Percentiles rank a stretch among this genome's conserved stretches.
phyloP scores from a whole-genome alignment of 2,329 filamentous ascomycete genomes.

The Beauveria sp. region DNA sequence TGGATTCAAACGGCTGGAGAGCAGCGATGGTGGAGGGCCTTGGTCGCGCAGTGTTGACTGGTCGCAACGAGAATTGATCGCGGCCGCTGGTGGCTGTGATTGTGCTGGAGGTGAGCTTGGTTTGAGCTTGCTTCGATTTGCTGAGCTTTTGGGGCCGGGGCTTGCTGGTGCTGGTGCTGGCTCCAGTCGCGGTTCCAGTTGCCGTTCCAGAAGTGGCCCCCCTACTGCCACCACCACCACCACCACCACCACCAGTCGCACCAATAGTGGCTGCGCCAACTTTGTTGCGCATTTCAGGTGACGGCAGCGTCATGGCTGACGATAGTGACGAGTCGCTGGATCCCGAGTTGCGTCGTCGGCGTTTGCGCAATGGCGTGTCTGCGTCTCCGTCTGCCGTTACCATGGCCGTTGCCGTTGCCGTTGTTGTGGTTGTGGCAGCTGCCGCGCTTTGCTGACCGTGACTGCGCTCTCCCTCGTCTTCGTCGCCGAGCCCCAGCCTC shows the following conservation, averaged over 20 bases:
- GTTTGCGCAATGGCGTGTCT: slow-evolving; percentile 29
- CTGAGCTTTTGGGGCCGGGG: slow-evolving; percentile 1
- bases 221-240: neutral
- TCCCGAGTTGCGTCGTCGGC: slow-evolving; percentile 28
- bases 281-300: slow-evolving; percentile 22
- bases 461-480: neutral
- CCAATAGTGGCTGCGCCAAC: neutral
- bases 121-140: neutral
- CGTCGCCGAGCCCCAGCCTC: neutral
- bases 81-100: neutral
- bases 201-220: slow-evolving; percentile 9
- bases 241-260: neutral
- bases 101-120: neutral
- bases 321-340: slow-evolving; percentile 38
- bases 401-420: slow-evolving; percentile 1
- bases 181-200: slow-evolving; percentile 8
- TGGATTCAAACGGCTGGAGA: neutral
- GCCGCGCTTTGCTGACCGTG: slow-evolving; percentile 2
- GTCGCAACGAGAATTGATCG: slow-evolving; percentile 19
- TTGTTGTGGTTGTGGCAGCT: slow-evolving; percentile 2
- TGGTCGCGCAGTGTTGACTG: slow-evolving; percentile 32
- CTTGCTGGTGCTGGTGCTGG: slow-evolving; percentile 9
- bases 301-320: slow-evolving; percentile 31
- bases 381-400: slow-evolving; percentile 16
- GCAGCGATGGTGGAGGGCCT: slow-evolving; percentile 18